These are phyloP conservation scores for Cordyceps sp. DNA, from an alignment of 2,329 filamentous ascomycete species.

Conservation along the genomic window DNA sequence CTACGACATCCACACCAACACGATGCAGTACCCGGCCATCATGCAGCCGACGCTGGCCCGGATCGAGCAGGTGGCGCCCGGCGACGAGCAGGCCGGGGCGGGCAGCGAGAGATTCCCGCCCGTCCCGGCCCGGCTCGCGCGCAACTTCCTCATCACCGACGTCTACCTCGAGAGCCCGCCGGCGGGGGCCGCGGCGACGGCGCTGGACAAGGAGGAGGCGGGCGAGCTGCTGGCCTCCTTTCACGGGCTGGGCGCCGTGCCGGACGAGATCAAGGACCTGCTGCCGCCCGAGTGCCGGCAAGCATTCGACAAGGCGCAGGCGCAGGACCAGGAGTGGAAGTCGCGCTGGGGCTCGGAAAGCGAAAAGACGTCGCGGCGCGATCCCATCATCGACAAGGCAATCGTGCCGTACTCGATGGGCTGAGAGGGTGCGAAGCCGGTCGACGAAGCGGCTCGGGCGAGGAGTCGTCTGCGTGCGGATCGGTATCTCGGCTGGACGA, in stretches of 20 bases:
- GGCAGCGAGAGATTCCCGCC: slow-evolving; percentile 24
- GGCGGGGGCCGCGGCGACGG: slow-evolving; percentile 25
- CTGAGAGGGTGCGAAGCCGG: too few relatives aligned
- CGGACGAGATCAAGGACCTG: slow-evolving; percentile 47
- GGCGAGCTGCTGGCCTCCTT: slow-evolving; percentile 33
- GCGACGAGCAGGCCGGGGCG: slow-evolving; percentile 6
- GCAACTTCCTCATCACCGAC: slow-evolving; percentile 41
- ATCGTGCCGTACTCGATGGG: slow-evolving; percentile 40
- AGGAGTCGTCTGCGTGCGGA: too few relatives aligned
- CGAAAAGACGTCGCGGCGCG: slow-evolving; percentile 31
- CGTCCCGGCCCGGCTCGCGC: slow-evolving; percentile 29
- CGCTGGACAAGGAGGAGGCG: slow-evolving; percentile 26
- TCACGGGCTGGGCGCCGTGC: slow-evolving; percentile 44
- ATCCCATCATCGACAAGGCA: slow-evolving; percentile 45
- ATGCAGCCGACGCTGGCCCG: slow-evolving; percentile 83
- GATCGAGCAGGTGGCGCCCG: slow-evolving; percentile 53
- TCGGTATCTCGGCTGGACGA: too few relatives aligned
- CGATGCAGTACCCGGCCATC: slow-evolving; percentile 69
- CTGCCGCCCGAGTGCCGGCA: slow-evolving; percentile 54
- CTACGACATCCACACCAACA: slow-evolving; percentile 90
- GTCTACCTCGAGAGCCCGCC: slow-evolving; percentile 34
- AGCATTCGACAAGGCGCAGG: slow-evolving; percentile 53
- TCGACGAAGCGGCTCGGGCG: too few relatives aligned
- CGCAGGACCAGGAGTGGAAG: slow-evolving; percentile 56
- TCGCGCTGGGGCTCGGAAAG: slow-evolving; percentile 55